Percentiles rank a stretch among this genome's conserved stretches.
phyloP scores from a whole-genome alignment of 139 green algal species.

The Dunaliella primolecta region DNA sequence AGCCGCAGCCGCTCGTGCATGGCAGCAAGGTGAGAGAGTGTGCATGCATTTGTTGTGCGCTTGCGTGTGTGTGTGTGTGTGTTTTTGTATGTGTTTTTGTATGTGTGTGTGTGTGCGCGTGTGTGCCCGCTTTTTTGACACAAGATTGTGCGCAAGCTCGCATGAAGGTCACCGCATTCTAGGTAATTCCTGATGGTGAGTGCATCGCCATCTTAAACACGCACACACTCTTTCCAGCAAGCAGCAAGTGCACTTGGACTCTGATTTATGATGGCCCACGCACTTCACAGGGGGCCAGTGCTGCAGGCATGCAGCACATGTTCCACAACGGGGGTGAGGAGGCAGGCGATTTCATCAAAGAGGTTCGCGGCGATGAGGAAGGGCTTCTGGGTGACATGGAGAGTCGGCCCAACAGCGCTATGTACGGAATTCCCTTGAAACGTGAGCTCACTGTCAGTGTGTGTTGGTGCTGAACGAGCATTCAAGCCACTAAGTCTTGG shows the following conservation, averaged over 20 bases:
- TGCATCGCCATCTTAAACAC: too few species aligned
- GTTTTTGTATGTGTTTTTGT: not conserved
- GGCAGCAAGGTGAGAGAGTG: not conserved
- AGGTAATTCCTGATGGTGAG: too few species aligned
- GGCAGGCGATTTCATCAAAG: conserved; percentile 23
- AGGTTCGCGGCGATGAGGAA: conserved; percentile 19
- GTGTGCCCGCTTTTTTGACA: too few species aligned
- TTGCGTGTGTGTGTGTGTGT: not conserved
- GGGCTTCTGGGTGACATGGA: not conserved
- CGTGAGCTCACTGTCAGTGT: too few species aligned
- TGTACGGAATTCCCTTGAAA: not conserved
- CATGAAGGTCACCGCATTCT: too few species aligned
- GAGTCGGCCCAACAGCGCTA: conserved; percentile 18
- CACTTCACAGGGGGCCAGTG: not conserved
- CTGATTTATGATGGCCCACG: too few species aligned
- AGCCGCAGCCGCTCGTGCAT: not conserved
- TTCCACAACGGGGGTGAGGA: not conserved
- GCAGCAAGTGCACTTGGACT: too few species aligned
- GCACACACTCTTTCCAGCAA: too few species aligned
- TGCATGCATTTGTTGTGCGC: too few species aligned
- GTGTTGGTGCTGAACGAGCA: too few species aligned
- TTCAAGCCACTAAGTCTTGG: too few species aligned
- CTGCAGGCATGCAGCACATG: not conserved
- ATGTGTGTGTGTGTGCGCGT: not conserved
- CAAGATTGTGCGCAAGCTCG: not conserved